phyloP scores from a whole-genome alignment of 2,329 filamentous ascomycete genomes.

The Alternaria longipes region DNA sequence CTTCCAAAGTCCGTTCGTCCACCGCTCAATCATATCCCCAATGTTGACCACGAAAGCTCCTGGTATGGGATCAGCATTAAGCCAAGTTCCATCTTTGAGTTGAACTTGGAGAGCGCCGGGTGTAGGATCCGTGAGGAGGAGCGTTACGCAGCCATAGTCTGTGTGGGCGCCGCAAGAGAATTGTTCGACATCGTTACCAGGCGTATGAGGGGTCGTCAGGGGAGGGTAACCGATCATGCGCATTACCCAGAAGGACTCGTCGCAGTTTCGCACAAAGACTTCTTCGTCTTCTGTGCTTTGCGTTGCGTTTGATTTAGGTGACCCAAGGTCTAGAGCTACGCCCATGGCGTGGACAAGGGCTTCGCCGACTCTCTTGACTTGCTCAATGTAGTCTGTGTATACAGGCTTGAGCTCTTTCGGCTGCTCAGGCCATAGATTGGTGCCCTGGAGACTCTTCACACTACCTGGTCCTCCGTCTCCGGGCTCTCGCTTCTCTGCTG shows the following conservation, averaged over 20 bases:
- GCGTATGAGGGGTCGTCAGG: slow-evolving; percentile 17
- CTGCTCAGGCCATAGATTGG: slow-evolving; percentile 55
- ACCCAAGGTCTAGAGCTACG: slow-evolving; percentile 44
- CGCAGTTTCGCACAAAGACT: slow-evolving; percentile 45
- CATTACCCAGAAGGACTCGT: slow-evolving; percentile 53
- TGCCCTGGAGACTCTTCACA: slow-evolving; percentile 50
- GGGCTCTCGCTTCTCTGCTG: slow-evolving; percentile 21
- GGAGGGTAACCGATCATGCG: slow-evolving; percentile 54
- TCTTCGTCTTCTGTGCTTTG: slow-evolving; percentile 34
- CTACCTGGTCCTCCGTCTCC: slow-evolving; percentile 29
- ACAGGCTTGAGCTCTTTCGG: slow-evolving; percentile 38
- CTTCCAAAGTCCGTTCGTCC: slow-evolving; percentile 57
- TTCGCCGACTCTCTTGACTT: slow-evolving; percentile 42
- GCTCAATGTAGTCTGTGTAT: slow-evolving; percentile 46
- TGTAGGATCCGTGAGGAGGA: slow-evolving; percentile 57
- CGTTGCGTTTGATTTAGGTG: background rate
- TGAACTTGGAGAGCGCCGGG: slow-evolving; percentile 56
- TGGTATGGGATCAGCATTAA: slow-evolving; percentile 55
- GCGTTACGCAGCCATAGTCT: slow-evolving; percentile 60
- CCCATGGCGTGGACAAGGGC: slow-evolving; percentile 53
- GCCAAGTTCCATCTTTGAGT: slow-evolving; percentile 55
- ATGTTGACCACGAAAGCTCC: slow-evolving; percentile 61
- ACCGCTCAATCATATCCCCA: slow-evolving; percentile 60
- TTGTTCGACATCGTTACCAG: slow-evolving; percentile 29
- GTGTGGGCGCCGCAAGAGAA: slow-evolving; percentile 55